These are phyloP conservation scores for Plasmodium fragile DNA, from an alignment of 169 alveolate species.

Conservation along the genomic window DNA sequence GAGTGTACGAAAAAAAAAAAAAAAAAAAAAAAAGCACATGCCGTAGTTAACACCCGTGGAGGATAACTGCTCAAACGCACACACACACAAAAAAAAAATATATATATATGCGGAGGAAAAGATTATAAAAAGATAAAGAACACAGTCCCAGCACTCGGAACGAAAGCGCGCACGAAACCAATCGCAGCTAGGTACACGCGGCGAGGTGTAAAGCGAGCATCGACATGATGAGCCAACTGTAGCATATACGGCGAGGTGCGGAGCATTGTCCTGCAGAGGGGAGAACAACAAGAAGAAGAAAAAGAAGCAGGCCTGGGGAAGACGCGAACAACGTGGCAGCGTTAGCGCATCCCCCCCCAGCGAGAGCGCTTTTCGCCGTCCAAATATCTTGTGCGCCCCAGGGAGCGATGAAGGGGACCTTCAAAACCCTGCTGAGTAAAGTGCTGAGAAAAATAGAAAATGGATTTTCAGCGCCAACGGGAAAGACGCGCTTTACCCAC, in stretches of 20 bases:
- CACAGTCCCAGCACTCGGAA: not conserved
- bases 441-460: conserved; percentile 6
- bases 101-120: not conserved
- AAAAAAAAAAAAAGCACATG: not conserved
- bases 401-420: conserved; percentile 10
- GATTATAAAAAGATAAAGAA: not conserved
- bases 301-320: not conserved
- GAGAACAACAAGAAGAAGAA: not conserved
- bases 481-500: not conserved
- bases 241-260: not conserved
- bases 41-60: not conserved
- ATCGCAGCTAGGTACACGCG: not conserved
- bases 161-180: not conserved
- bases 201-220: not conserved
- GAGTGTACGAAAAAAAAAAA: not conserved
- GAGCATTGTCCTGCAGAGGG: not conserved
- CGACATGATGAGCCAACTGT: conserved; percentile 1
- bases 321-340: not conserved
- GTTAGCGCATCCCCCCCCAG: not conserved
- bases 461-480: conserved; percentile 17
- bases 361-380: not conserved
- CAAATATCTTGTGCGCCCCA: not conserved
- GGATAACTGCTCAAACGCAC: not conserved
- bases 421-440: conserved; percentile 17
- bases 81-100: not conserved